A percentile compares a stretch with the other conserved stretches of the same genome.
Conservation (phyloP, 1,284 basidiomycete genomes). For the Cutaneotrichosporon spelunceum region DNA sequence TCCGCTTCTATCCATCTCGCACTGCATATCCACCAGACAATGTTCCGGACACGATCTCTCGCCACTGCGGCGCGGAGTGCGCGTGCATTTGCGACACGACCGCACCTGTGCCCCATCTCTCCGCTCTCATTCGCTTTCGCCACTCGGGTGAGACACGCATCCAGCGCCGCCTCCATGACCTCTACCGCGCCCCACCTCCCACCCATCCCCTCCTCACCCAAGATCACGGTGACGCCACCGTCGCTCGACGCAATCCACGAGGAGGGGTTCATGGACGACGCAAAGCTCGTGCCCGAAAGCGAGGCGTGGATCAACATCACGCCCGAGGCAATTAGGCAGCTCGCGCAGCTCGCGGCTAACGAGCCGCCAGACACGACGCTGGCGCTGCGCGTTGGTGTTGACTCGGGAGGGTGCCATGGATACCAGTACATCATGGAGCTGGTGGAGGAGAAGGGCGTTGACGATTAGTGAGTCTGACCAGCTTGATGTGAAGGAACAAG, state of each 20-base stretch:
- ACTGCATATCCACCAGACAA: neutral
- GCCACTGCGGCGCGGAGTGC: neutral
- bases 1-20: neutral
- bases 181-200: neutral
- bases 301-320: slow-evolving; percentile 44
- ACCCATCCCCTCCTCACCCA: slow-evolving; percentile 3
- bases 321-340: slow-evolving; percentile 47
- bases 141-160: neutral
- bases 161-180: slow-evolving; percentile 1
- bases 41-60: neutral
- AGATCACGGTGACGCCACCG: slow-evolving; percentile 36
- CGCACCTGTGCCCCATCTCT: neutral
- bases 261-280: slow-evolving; percentile 46
- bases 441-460: slow-evolving; percentile 51
- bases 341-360: slow-evolving; percentile 43
- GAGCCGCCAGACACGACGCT: slow-evolving; percentile 43
- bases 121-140: neutral
- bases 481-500: neutral
- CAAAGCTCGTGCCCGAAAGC: slow-evolving; percentile 38
- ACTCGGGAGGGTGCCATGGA: slow-evolving; percentile 59
- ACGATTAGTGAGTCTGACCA: slow-evolving; percentile 55
- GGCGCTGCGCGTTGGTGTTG: slow-evolving; percentile 56
- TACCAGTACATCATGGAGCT: slow-evolving; percentile 60
- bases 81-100: neutral
- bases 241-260: slow-evolving; percentile 42